A percentile compares a stretch with the other conserved stretches of the same genome.
phyloP scores from a whole-genome alignment of 2,329 filamentous ascomycete genomes.

The Botrytis fabae region DNA sequence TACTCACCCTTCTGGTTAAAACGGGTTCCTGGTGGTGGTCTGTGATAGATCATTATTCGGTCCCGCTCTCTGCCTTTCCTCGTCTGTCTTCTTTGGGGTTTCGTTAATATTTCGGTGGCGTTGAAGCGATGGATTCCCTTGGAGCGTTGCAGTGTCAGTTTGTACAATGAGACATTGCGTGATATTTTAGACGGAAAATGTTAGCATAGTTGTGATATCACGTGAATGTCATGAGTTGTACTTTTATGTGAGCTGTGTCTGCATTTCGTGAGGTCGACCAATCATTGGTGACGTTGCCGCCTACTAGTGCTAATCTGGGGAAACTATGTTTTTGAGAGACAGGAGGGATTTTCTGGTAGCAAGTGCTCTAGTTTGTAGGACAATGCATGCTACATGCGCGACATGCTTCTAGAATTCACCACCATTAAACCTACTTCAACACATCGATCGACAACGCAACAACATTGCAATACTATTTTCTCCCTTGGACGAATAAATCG shows the following conservation, averaged over 20 bases:
- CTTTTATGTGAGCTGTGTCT: background rate
- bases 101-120: constrained; percentile 10
- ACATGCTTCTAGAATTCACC: background rate
- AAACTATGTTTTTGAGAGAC: background rate
- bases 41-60: constrained; percentile 4
- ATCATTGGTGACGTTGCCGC: background rate
- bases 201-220: background rate
- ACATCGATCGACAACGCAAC: background rate
- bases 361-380: background rate
- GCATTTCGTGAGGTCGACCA: constrained; percentile 10
- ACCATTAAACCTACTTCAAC: background rate
- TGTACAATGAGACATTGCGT: constrained; percentile 7
- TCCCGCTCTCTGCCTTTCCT: background rate
- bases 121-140: background rate
- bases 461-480: background rate
- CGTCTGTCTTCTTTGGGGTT: constrained; percentile 13
- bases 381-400: background rate
- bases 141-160: background rate
- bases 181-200: background rate
- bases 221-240: constrained; percentile 7
- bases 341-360: background rate
- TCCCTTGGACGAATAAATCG: background rate
- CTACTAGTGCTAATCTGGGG: background rate
- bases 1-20: background rate
- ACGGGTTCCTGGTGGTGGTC: background rate